Base-by-base conservation (phyloP, 331 rosid genomes). In the Ulmus americana region DNA sequence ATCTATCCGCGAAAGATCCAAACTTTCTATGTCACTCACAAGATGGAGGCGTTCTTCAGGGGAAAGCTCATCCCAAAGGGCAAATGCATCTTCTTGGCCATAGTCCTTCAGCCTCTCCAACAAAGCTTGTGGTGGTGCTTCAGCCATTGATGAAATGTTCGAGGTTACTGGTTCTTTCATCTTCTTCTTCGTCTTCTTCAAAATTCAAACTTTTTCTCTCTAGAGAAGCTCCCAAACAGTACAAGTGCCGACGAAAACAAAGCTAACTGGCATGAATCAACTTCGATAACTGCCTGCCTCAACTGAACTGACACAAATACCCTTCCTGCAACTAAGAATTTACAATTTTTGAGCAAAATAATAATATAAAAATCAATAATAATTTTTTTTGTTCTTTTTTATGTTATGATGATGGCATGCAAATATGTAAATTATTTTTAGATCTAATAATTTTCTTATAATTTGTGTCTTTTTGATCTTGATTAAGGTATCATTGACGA, bases 1-100 rank as follows among this genome's bases (percentile, higher is more conserved):
- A 70, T 94, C 97, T 69, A 85, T 82, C 74, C 97, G 78, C 49
- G 90, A 79, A 71, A 94, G 95, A 81, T 94, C 99, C 49, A 94
- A 62, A 63, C 79, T 77, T 89, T 90, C 77, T 65, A 94, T 84
- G 40, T 94, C 99, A 74, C 75, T 84, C 73, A 94, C 95, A 68
- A 94, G 97, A 35, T 72, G 68, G 68, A 79, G 83, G 0, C 95
- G 95, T 16, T 94, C 97, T 6, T 85, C 88, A 6, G 67, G 63
- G 14, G 99, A 83, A 70, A 94, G 95, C 76, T 94, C 97, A 18
- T 90, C 90, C 99, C 97, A 94, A 55, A 87, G 95, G 39, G 91
- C 76, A 52, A 94, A 87, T 45, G 84, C 91, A 74, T 94, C 95
- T 68, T 94, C 99, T 11, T 94, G 99, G 65, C 99, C 99, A 64